Conservation (phyloP, 352 stramenopile genomes). For the Phytophthora idaei region DNA sequence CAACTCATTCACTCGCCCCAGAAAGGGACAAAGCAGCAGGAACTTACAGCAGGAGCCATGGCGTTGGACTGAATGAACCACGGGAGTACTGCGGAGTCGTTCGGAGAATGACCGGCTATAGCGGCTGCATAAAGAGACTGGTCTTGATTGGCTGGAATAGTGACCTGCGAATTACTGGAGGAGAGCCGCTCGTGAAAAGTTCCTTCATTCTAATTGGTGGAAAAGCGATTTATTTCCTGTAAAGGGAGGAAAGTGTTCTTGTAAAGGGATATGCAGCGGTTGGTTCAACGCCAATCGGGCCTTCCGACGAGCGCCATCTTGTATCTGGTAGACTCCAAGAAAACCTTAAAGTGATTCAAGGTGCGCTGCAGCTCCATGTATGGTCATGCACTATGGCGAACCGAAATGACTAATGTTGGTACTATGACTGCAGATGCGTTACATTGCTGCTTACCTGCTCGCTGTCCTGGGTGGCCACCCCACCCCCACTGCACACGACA, state of each 20-base stretch:
- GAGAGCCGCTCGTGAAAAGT: slow-evolving; percentile 15
- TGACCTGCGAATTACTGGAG: slow-evolving; percentile 38
- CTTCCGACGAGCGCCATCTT: slow-evolving; percentile 63
- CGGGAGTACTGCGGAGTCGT: slow-evolving; percentile 37
- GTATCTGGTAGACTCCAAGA: slow-evolving; percentile 89
- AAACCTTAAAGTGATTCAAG: slow-evolving; percentile 94
- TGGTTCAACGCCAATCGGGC: slow-evolving; percentile 42
- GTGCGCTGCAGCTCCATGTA: slow-evolving; percentile 33
- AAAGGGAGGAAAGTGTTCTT: slow-evolving; percentile 24
- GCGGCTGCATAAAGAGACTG: background rate
- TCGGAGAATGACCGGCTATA: slow-evolving; percentile 39
- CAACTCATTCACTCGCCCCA: slow-evolving; percentile 64
- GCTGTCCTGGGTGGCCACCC: slow-evolving; percentile 94
- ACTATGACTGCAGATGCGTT: slow-evolving; percentile 88
- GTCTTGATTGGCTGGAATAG: slow-evolving; percentile 37
- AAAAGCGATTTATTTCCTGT: slow-evolving; percentile 11
- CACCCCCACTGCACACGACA: slow-evolving; percentile 87
- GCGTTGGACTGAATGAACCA: slow-evolving; percentile 29
- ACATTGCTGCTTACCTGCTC: slow-evolving; percentile 97
- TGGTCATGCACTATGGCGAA: background rate
- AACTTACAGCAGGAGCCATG: slow-evolving; percentile 70
- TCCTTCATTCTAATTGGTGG: slow-evolving; percentile 39
- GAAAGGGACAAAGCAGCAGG: background rate
- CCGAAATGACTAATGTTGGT: slow-evolving; percentile 16
- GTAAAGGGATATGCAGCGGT: slow-evolving; percentile 53